These are phyloP conservation scores for Nitzschia sp. DNA, from an alignment of 108 stramenopile genomes.

Conservation along the genomic window DNA sequence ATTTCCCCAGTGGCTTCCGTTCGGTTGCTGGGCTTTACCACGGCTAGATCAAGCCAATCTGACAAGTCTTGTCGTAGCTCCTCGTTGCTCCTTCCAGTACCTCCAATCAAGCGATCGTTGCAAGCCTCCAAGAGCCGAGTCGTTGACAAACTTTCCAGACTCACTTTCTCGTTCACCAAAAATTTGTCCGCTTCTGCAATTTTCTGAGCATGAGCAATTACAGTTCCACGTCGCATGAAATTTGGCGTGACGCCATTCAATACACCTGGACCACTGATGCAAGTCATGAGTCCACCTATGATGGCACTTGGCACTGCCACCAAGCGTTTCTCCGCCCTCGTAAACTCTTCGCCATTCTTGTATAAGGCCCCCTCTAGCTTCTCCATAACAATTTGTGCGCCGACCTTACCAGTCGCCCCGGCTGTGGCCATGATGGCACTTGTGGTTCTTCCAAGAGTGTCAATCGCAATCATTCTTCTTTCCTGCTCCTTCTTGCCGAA, in stretches of 20 bases:
- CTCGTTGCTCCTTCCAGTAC: slow-evolving; percentile 49
- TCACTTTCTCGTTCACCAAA: slow-evolving; percentile 56
- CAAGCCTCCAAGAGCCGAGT: slow-evolving; percentile 64
- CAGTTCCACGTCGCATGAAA: slow-evolving; percentile 61
- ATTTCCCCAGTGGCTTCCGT: slow-evolving; percentile 26
- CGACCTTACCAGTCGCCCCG: slow-evolving; percentile 32
- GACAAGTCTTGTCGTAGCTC: slow-evolving; percentile 58
- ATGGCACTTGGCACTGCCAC: slow-evolving; percentile 53
- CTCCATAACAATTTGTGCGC: slow-evolving; percentile 41
- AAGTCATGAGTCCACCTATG: slow-evolving; percentile 55
- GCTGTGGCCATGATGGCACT: slow-evolving; percentile 19
- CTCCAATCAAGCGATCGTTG: slow-evolving; percentile 69
- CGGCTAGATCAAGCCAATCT: slow-evolving; percentile 63
- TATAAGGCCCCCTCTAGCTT: slow-evolving; percentile 43
- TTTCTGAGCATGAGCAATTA: slow-evolving; percentile 56
- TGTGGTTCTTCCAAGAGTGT: slow-evolving; percentile 19
- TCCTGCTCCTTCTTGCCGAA: slow-evolving; percentile 63
- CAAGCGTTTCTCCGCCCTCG: slow-evolving; percentile 34
- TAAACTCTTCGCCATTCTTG: slow-evolving; percentile 21
- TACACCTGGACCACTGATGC: slow-evolving; percentile 45
- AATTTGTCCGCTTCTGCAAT: slow-evolving; percentile 71
- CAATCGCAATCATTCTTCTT: slow-evolving; percentile 18
- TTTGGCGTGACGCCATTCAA: slow-evolving; percentile 55
- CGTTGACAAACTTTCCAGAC: slow-evolving; percentile 43
- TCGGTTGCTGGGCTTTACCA: slow-evolving; percentile 41